These are phyloP conservation scores for Pleurotus salmoneostramineus DNA, from an alignment of 768 basidiomycete species.

Conservation along the genomic window DNA sequence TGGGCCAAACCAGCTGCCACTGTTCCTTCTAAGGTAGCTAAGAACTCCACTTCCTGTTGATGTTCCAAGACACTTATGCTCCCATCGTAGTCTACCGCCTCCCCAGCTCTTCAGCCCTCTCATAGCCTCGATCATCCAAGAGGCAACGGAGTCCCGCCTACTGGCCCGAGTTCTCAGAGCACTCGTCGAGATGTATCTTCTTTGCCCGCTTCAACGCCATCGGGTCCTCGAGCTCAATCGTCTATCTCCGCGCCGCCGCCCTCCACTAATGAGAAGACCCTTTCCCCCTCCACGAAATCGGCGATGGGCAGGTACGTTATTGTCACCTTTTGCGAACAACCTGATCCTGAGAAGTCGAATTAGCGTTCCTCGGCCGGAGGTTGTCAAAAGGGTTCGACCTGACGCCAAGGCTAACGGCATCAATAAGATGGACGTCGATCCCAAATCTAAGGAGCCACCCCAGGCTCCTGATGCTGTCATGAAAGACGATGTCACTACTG, in stretches of 20 bases:
- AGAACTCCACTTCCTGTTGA: background rate
- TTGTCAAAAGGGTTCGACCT: conserved; percentile 58
- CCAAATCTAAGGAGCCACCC: conserved; percentile 9
- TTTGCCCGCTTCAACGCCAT: conserved; percentile 38
- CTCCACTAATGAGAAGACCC: conserved; percentile 26
- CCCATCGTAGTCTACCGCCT: background rate
- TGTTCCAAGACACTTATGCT: background rate
- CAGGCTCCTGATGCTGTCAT: background rate
- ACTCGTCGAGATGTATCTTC: conserved; percentile 34
- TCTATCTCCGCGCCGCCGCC: conserved; percentile 47
- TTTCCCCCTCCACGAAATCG: conserved; percentile 42
- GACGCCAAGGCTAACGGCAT: conserved; percentile 33
- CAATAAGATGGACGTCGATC: conserved; percentile 20
- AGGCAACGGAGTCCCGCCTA: conserved; percentile 28
- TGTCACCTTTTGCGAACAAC: background rate
- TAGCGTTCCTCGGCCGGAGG: conserved; percentile 78
- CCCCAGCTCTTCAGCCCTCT: background rate
- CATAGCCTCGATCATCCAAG: conserved; percentile 16
- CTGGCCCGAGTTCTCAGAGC: conserved; percentile 32
- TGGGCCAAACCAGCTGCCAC: conserved; percentile 35
- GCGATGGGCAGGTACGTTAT: conserved; percentile 61
- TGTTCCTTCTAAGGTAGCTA: conserved; percentile 19
- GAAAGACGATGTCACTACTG: background rate
- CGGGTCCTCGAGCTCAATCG: conserved; percentile 16
- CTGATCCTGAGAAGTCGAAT: background rate